Evolutionary conservation across 768 basidiomycete species (phyloP).

Genomic region (Fistulinella prunicolor): DNA sequence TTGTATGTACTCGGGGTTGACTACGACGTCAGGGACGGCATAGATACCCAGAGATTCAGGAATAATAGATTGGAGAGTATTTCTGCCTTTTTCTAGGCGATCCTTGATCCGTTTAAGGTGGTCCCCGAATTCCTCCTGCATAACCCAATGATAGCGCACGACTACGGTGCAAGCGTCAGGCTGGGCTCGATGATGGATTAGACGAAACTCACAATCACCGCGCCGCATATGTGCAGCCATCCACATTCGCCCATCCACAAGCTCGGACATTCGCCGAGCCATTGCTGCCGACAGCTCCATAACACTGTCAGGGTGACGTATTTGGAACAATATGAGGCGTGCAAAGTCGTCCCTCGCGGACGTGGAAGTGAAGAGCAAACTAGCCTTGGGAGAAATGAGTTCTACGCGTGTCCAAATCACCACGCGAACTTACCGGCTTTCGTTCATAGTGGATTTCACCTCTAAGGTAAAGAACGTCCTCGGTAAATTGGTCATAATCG

Average conservation of each 20-base stretch:
- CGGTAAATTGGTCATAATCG: slow-evolving; percentile 33
- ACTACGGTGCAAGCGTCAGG: slow-evolving; percentile 17
- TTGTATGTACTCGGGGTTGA: slow-evolving; percentile 16
- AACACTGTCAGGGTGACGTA: slow-evolving; percentile 29
- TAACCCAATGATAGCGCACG: slow-evolving; percentile 34
- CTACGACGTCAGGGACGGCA: slow-evolving; percentile 18
- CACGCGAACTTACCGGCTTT: slow-evolving; percentile 34
- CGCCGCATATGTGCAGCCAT: slow-evolving; percentile 45
- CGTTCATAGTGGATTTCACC: slow-evolving; percentile 41
- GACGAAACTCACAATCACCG: slow-evolving; percentile 36
- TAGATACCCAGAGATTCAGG: slow-evolving; percentile 19
- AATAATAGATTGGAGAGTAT: slow-evolving; percentile 16
- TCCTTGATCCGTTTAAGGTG: slow-evolving; percentile 37
- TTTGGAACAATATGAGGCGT: slow-evolving; percentile 30
- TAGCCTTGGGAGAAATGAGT: slow-evolving; percentile 26
- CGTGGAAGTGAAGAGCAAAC: slow-evolving; percentile 33
- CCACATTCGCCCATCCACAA: slow-evolving; percentile 36
- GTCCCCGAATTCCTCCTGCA: slow-evolving; percentile 34
- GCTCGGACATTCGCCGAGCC: slow-evolving; percentile 31
- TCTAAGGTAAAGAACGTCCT: slow-evolving; percentile 39
- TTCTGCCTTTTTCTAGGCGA: slow-evolving; percentile 20
- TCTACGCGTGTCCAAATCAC: not conserved
- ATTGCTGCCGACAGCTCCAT: slow-evolving; percentile 30
- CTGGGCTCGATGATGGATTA: too few relatives aligned
- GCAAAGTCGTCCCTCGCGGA: slow-evolving; percentile 33